Evolutionary conservation across 2,329 filamentous ascomycete species (phyloP).

Genomic region (Hypoxylon sp.): DNA sequence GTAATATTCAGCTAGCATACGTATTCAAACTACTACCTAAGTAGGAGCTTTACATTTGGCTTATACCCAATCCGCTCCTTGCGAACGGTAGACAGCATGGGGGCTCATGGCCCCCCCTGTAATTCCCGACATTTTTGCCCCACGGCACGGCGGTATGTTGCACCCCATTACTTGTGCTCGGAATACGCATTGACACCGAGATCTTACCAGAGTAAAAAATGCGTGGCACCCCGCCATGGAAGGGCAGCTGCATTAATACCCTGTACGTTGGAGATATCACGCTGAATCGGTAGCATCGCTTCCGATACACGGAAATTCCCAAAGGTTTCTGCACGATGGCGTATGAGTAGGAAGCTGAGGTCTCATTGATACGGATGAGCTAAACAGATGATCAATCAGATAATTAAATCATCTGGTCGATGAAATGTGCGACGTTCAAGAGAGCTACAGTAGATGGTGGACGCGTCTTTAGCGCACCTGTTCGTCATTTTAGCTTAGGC

Average conservation of each 20-base stretch:
- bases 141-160: constrained; percentile 6
- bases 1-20: constrained; percentile 22
- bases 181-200: constrained; percentile 21
- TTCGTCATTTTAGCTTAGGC: constrained; percentile 15
- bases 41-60: constrained; percentile 23
- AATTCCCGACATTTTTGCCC: constrained; percentile 8
- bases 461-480: neutral
- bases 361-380: neutral
- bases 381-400: constrained; percentile 3
- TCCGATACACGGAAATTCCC: constrained; percentile 22
- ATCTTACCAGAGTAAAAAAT: constrained; percentile 20
- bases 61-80: constrained; percentile 24
- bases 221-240: constrained; percentile 13
- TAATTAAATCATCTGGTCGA: neutral
- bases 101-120: constrained; percentile 24
- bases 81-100: constrained; percentile 34
- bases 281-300: constrained; percentile 20
- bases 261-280: constrained; percentile 4
- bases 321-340: constrained; percentile 9
- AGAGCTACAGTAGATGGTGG: constrained; percentile 1
- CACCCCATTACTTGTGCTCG: constrained; percentile 15
- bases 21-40: constrained; percentile 22
- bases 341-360: constrained; percentile 2
- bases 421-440: neutral
- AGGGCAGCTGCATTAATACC: constrained; percentile 35